A percentile compares a stretch with the other conserved stretches of the same genome.
Conservation (phyloP, 2,329 filamentous ascomycete species). For the Zymoseptoria crescenta region DNA sequence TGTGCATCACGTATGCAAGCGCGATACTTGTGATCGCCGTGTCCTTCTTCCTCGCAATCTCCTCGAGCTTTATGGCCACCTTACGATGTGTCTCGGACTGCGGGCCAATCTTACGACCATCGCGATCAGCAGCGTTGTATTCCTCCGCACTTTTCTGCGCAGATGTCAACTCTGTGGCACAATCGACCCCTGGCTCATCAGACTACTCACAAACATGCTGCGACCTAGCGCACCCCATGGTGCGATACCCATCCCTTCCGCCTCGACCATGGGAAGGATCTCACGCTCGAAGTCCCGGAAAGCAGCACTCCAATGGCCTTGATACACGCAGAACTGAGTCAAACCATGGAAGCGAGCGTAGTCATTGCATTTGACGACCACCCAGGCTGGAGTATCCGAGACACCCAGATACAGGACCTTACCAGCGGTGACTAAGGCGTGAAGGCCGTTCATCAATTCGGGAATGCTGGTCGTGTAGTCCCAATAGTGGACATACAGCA, state of each 20-base stretch:
- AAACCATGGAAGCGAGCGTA: constrained; percentile 60
- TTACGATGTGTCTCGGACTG: constrained; percentile 36
- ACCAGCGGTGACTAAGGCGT: constrained; percentile 50
- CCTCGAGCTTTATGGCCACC: constrained; percentile 51
- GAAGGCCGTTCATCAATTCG: constrained; percentile 62
- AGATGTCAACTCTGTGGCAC: background rate
- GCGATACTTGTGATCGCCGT: constrained; percentile 49
- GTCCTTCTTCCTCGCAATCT: constrained; percentile 50
- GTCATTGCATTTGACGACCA: constrained; percentile 20
- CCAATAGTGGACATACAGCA: constrained; percentile 45
- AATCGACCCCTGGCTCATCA: background rate
- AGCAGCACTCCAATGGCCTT: constrained; percentile 32
- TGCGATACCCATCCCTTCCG: constrained; percentile 46
- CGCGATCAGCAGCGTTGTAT: constrained; percentile 25
- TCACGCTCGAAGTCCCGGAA: constrained; percentile 38
- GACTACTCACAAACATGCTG: constrained; percentile 20
- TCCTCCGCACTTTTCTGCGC: constrained; percentile 20
- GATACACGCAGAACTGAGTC: constrained; percentile 30
- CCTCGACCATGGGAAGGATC: constrained; percentile 38
- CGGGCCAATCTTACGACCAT: constrained; percentile 28
- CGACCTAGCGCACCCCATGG: constrained; percentile 46
- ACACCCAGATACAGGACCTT: constrained; percentile 63
- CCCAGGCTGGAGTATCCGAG: constrained; percentile 62
- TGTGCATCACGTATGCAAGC: constrained; percentile 36
- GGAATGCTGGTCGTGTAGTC: constrained; percentile 54